These are phyloP conservation scores for Ogataea degrootiae DNA, from an alignment of 805 yeast species.

Conservation along the genomic window DNA sequence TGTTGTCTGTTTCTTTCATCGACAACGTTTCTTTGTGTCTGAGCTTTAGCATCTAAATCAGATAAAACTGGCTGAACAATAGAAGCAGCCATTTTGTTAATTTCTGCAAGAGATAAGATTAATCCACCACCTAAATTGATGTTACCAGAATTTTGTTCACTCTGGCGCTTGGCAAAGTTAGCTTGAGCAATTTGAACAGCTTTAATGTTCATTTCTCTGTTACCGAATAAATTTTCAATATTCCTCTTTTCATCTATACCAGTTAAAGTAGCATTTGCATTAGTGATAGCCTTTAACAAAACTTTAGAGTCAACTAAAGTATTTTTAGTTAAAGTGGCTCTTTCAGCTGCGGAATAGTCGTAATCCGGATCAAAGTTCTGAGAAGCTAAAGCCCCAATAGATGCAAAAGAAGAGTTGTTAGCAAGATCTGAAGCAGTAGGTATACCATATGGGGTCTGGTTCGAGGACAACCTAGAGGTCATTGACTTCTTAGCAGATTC, in stretches of 20 bases:
- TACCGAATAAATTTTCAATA: conserved; percentile 21
- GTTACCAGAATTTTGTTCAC: conserved; percentile 39
- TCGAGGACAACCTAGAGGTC: conserved; percentile 23
- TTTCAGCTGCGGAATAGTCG: conserved; percentile 40
- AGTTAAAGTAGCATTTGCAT: conserved; percentile 36
- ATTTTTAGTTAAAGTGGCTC: conserved; percentile 35
- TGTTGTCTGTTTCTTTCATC: conserved; percentile 36
- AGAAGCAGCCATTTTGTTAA: conserved; percentile 72
- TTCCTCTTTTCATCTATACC: conserved; percentile 23
- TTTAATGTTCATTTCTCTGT: conserved; percentile 46
- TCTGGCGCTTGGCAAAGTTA: conserved; percentile 52
- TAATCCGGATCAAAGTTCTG: conserved; percentile 31
- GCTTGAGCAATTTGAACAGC: conserved; percentile 78
- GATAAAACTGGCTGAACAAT: conserved; percentile 79
- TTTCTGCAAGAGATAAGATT: conserved; percentile 66
- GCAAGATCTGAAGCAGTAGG: conserved; percentile 37
- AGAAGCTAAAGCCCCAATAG: conserved; percentile 56
- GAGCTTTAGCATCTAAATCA: conserved; percentile 68
- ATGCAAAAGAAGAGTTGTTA: conserved; percentile 44
- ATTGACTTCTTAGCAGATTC: conserved; percentile 32
- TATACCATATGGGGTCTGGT: conserved; percentile 30
- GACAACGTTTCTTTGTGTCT: conserved; percentile 59
- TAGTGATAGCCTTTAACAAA: conserved; percentile 46
- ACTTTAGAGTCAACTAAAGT: conserved; percentile 38
- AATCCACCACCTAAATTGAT: conserved; percentile 87